Conservation (phyloP, 1,139 yeast species). For the Debaryomyces nepalensis region DNA sequence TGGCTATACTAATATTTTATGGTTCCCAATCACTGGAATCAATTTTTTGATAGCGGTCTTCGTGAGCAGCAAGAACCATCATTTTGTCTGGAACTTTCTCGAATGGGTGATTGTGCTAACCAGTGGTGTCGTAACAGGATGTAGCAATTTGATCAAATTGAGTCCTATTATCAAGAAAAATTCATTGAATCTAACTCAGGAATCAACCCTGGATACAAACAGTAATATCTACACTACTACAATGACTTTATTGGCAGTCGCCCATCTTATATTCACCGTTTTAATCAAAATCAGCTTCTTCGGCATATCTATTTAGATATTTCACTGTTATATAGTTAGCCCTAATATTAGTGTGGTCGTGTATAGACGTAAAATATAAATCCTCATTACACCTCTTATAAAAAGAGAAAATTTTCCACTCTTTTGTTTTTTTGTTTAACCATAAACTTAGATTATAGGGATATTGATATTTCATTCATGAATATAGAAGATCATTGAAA, state of each 20-base stretch:
- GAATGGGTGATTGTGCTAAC: slow-evolving; percentile 54
- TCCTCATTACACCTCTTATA: background rate
- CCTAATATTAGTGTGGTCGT: slow-evolving; percentile 12
- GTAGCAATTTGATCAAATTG: slow-evolving; percentile 50
- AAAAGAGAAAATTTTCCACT: slow-evolving; percentile 14
- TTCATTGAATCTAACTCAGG: slow-evolving; percentile 33
- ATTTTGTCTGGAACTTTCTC: slow-evolving; percentile 36
- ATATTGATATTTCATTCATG: slow-evolving; percentile 8
- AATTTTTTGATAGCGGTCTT: slow-evolving; percentile 54
- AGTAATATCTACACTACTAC: slow-evolving; percentile 25
- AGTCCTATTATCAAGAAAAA: slow-evolving; percentile 46
- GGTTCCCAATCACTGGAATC: slow-evolving; percentile 77
- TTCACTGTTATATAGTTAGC: slow-evolving; percentile 8
- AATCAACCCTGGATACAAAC: slow-evolving; percentile 25
- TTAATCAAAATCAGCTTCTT: slow-evolving; percentile 56
- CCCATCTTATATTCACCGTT: slow-evolving; percentile 50
- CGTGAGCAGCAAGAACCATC: slow-evolving; percentile 42
- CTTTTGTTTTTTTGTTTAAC: slow-evolving; percentile 16
- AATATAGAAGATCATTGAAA: slow-evolving; percentile 21
- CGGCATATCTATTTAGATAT: slow-evolving; percentile 31
- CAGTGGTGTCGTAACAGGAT: slow-evolving; percentile 54
- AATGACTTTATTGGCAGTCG: slow-evolving; percentile 35
- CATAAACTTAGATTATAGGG: background rate
- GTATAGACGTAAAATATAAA: slow-evolving; percentile 5
- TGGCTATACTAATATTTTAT: slow-evolving; percentile 77